Conservation (phyloP, 139 green algal genomes). For the Asterochloris sp. region DNA sequence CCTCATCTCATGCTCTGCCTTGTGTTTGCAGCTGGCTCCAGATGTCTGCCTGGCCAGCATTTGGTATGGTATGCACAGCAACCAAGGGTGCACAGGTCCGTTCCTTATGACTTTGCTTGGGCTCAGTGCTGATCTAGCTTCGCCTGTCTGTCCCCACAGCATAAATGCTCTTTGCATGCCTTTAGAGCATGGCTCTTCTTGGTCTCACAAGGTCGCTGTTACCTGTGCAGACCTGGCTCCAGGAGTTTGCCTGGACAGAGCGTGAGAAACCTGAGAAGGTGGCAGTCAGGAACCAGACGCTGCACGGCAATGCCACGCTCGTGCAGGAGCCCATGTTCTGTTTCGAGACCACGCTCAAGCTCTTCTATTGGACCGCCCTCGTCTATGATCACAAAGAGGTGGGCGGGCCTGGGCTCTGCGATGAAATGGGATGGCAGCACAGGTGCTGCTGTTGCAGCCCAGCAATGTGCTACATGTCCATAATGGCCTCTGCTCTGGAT, state of each 20-base stretch:
- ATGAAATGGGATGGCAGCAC: too few species aligned
- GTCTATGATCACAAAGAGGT: constrained; percentile 27
- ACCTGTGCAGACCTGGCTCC: constrained; percentile 35
- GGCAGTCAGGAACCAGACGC: background rate
- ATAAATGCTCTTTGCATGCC: background rate
- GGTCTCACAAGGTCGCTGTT: background rate
- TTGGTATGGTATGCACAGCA: background rate
- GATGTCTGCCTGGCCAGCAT: background rate
- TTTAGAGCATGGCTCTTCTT: background rate
- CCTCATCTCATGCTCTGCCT: too few species aligned
- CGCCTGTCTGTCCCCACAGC: background rate
- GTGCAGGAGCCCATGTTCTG: constrained; percentile 29
- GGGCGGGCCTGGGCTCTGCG: too few species aligned
- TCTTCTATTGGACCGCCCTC: constrained; percentile 37
- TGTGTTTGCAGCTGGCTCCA: too few species aligned
- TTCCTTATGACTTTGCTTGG: background rate
- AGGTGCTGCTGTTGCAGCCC: too few species aligned
- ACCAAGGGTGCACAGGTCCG: background rate
- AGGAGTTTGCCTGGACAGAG: constrained; percentile 51
- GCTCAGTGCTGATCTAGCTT: background rate
- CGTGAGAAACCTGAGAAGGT: constrained; percentile 24
- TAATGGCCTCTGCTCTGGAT: too few species aligned
- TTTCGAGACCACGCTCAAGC: constrained; percentile 41
- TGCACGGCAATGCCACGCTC: background rate
- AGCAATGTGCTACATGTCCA: too few species aligned